Evolutionary conservation across 2,329 filamentous ascomycete genomes (phyloP).

Genomic region (Ilyonectria destructans): DNA sequence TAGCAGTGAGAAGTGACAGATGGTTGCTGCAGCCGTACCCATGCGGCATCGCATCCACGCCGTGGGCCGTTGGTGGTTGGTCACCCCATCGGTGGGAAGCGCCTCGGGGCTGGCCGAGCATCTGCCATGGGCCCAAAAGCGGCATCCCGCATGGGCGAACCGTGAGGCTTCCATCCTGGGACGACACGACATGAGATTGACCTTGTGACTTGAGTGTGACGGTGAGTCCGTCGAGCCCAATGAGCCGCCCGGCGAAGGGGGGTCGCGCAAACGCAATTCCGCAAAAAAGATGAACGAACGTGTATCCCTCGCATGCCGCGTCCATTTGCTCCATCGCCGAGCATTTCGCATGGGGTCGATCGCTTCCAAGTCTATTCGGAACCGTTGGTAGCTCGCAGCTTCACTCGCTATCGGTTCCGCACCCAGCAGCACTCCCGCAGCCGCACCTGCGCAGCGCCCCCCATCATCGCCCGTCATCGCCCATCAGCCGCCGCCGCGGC

Average conservation of each 20-base stretch:
- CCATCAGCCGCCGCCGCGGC: neutral
- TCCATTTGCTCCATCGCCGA: neutral
- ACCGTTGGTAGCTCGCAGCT: neutral
- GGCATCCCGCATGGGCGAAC: neutral
- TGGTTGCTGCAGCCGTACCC: neutral
- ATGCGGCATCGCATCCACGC: neutral
- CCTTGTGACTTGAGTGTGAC: slow-evolving; percentile 3
- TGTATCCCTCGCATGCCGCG: neutral
- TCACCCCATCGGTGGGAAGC: neutral
- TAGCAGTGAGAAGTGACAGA: neutral
- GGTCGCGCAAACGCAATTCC: neutral
- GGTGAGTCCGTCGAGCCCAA: neutral
- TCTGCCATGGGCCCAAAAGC: neutral
- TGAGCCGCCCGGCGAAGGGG: neutral
- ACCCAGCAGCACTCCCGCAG: neutral
- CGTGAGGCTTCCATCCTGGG: neutral
- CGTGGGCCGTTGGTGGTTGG: neutral
- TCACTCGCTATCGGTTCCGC: slow-evolving; percentile 13
- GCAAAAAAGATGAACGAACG: neutral
- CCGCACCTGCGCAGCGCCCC: slow-evolving; percentile 5
- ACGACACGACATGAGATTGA: neutral
- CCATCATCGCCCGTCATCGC: neutral
- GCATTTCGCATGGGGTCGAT: neutral
- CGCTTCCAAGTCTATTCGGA: neutral
- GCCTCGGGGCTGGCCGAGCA: neutral